Evolutionary conservation across 805 yeast genomes (phyloP), one percentile per base, ranked within the genome.

Genomic region (Candida nanaspora): DNA sequence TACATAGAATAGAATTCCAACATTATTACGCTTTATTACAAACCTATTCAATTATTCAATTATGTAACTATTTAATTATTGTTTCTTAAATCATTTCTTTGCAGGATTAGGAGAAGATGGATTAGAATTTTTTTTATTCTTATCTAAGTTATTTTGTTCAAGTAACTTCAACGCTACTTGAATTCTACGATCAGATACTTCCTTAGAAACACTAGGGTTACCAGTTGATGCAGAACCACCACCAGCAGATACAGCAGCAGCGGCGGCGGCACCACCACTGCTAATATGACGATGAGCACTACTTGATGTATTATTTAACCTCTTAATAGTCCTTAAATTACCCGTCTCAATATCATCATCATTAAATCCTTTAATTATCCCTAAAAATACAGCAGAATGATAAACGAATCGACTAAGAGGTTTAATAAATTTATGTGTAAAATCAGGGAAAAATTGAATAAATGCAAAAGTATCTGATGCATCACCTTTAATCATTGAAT

Each of bases 401-500:
- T 69, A 76, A 20, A 63, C 41, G 5, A 53, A 56, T 33, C 74
- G 58, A 45, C 80, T 79, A 0, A 79, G 50, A 1, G 78, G 76
- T 27, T 67, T 65, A 37, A 86, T 56, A 21, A 71, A 46, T 3
- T 77, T 74, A 41, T 77, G 76, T 2, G 73, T 28, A 1, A 73
- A 56, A 37, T 70, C 77, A 1, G 97, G 97, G 76, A 89, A 89
- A 57, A 89, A 86, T 51, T 82, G 82, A 26, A 81, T 80, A 46
- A 89, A 70, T 41, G 85, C 79, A 66, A 89, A 89, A 1, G 91
- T 83, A 49, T 89, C 96, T 0, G 93, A 80, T 0, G 96, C 95
- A 59, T 88, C 96, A 30, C 97, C 96, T 22, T 73, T 60, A 10
- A 80, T 62, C 20, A 69, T 56, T 27, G 50, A 39, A 20, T 39